Evolutionary conservation across 345 rosid genomes (phyloP), one percentile per base, ranked within the genome.

Genomic region (Linum usitatissimum): DNA sequence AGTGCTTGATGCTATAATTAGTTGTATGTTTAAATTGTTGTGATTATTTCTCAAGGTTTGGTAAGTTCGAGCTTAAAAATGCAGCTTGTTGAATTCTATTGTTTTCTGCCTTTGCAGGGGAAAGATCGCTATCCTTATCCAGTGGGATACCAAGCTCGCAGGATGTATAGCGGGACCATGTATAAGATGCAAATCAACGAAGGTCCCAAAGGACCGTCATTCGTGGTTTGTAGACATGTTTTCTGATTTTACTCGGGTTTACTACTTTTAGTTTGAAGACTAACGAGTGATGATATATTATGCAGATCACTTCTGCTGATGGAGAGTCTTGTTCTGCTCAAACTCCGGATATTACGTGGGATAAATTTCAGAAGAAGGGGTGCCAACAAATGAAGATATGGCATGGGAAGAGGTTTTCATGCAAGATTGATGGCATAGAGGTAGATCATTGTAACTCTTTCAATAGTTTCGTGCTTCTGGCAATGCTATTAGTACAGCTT

Each of bases 61-160:
- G 36, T 3, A 2, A 3, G 36, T 31, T 31, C 36, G 6, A 31
- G 36, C 36, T 31, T 31, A 31, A 31, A 12, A 6, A 9, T 23
- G 21, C 14, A 67, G 18, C 18, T 57, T 17, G 15, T 42, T 55
- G 38, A 54, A 5, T 18, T 57, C 21, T 20, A 51, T 51, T 7
- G 72, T 15, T 56, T 56, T 5, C 61, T 6, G 36, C 36, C 36
- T 65, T 48, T 67, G 57, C 60, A 92, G 98, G 95, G 98, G 3
- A 85, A 85, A 81, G 95, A 82, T 75, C 91, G 96, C 8, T 84
- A 82, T 76, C 96, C 98, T 71, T 91, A 88, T 78, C 98, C 95
- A 6, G 84, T 86, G 72, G 95, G 96, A 18, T 92, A 82, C 76
- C 81, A 57, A 30, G 96, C 95, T 65, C 74, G 78, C 59, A 86